Evolutionary conservation across 148 eudicot species (phyloP), one percentile per base, ranked within the genome.

Genomic region (Linanthus parryae): DNA sequence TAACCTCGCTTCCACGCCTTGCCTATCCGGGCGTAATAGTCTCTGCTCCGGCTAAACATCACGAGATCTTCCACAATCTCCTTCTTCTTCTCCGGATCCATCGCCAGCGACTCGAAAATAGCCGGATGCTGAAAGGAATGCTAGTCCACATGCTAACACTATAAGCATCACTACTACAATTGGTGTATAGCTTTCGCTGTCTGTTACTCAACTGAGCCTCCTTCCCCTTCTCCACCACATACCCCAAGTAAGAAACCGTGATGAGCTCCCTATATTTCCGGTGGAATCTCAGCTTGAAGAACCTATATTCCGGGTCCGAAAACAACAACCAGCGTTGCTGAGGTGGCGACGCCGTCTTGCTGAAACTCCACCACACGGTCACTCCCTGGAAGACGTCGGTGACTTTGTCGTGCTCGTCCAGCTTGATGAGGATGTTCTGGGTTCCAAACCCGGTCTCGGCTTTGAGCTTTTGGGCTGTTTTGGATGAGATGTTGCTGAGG

Each of bases 331-430:
- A 56, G 18, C 0, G 54, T 21, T 36, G 51, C 55, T 2, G 19
- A 1, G 11, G 26, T 35, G 5, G 53, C 31, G 0, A 19, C 19
- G 9, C 43, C n/a, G n/a, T 52, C 21, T 52, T 58, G 28, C 7
- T 56, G 1, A 61, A 69, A n/a, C 36, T 43, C 86, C 86, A 80
- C 61, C 41, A 30, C 6, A 80, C 38, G 21, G 52, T 39, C 6
- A 48, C 69, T 5, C 79, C 87, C 9, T 26, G 48, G 55, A 68
- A 77, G 21, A 64, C 68, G n/a, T 81, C 87, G 0, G 40, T 58
- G n/a, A 71, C 76, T 42, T 52, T 62, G 24, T 76, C 77, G 3
- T 76, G 4, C n/a, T 80, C 74, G 12, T 73, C 86, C 74, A 76
- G 54, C 48, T 58, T 62, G 8, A 76, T 27, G 2, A 57, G 42